Conservation (phyloP, 352 stramenopile genomes). For the Pythium aristosporum region DNA sequence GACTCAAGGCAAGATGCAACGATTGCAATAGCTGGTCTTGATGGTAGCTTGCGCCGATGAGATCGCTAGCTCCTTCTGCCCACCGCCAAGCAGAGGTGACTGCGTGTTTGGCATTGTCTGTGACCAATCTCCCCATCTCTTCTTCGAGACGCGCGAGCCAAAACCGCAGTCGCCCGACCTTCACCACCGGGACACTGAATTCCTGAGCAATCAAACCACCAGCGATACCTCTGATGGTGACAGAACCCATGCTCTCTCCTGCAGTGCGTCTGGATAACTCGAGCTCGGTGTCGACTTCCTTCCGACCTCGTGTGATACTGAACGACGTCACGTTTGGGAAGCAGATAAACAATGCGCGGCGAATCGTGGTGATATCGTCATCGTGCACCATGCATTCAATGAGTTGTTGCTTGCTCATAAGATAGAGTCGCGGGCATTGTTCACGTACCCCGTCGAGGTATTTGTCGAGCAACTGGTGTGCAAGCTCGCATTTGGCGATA, state of each 20-base stretch:
- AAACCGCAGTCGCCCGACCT: constrained; percentile 66
- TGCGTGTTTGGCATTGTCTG: constrained; percentile 34
- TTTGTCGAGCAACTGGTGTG: constrained; percentile 33
- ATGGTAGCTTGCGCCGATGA: neutral
- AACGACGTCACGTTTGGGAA: constrained; percentile 47
- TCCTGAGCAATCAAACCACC: neutral
- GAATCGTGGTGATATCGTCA: constrained; percentile 33
- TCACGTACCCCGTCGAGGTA: constrained; percentile 42
- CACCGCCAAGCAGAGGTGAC: constrained; percentile 11
- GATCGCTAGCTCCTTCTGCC: neutral
- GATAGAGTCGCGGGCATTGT: constrained; percentile 41
- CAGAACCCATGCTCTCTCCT: neutral
- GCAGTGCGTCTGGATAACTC: neutral
- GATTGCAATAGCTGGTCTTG: constrained; percentile 34
- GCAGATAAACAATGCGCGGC: constrained; percentile 32
- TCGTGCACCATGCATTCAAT: constrained; percentile 44
- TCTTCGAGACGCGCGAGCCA: constrained; percentile 65
- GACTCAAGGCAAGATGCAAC: constrained; percentile 19
- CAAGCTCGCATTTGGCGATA: constrained; percentile 39
- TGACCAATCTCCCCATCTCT: constrained; percentile 49
- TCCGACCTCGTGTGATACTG: constrained; percentile 22
- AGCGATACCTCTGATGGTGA: constrained; percentile 15
- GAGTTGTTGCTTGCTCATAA: constrained; percentile 38
- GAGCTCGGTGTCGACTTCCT: constrained; percentile 12
- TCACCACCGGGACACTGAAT: constrained; percentile 46